Evolutionary conservation across 768 basidiomycete genomes (phyloP), one percentile per base, ranked within the genome.

Genomic region (Tricholoma sp.): DNA sequence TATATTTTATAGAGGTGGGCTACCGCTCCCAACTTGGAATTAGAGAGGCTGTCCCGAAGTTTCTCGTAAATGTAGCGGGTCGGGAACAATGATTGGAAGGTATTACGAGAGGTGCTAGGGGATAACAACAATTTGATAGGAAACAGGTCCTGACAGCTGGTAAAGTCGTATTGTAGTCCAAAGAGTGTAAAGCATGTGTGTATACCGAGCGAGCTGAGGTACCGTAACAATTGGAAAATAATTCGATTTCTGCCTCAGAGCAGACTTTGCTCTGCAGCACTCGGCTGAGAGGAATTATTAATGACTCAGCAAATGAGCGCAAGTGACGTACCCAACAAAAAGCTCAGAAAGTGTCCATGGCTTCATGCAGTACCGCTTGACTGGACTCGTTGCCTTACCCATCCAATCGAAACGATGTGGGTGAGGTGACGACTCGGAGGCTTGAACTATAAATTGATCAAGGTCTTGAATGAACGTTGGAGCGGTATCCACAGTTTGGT

Each of bases 301-400:
- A 50, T 45, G 35, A 32, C 34, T 57, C 49, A 4, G 24, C 32
- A 41, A 50, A 57, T 57, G 35, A 56, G 31, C 14, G 32, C 49
- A 52, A 27, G 37, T 51, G 49, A 57, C 56, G 43, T 39, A 58
- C 57, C 57, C 52, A 54, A 58, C 52, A 49, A 58, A 51, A 54
- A 58, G 50, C 45, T 58, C 57, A 57, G 57, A 46, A 47, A 59
- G 54, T 41, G 61, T 52, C 58, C 61, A 61, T 53, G 54, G n/a
- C 54, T 59, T 53, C 61, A 61, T 59, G 54, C 53, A 53, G 39
- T 59, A 59, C 50, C 12, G 47, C 35, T 7, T 16, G 46, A 54
- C 58, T 22, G 58, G 54, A 43, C 32, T 6, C 32, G 43, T 50
- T 49, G 43, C 50, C 53, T 59, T 59, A 37, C n/a, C 57, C 52